Conservation (phyloP, 352 stramenopile species). For the Chrysophaeum taylorii region DNA sequence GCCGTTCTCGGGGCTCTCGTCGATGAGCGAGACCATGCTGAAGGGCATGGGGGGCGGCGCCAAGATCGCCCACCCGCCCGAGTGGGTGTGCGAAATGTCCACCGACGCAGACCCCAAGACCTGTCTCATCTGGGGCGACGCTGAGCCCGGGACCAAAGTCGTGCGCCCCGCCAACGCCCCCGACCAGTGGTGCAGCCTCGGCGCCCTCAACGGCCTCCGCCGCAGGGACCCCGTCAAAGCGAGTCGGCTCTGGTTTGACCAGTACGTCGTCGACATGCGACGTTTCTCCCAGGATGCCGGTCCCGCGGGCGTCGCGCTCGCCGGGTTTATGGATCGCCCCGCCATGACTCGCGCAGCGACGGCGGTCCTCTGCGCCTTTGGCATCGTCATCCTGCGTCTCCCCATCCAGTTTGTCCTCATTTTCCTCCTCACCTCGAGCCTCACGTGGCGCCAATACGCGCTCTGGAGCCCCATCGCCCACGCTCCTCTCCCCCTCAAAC, state of each 20-base stretch:
- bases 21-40: background rate
- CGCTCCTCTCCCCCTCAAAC: slow-evolving; percentile 10
- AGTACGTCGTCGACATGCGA: background rate
- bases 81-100: background rate
- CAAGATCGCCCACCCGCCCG: background rate
- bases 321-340: too few relatives aligned
- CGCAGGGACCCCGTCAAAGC: background rate
- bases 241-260: slow-evolving; percentile 2
- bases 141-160: background rate
- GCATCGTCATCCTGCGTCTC: background rate
- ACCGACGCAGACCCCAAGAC: background rate
- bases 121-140: slow-evolving; percentile 14
- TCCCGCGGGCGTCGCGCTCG: background rate
- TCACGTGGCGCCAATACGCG: background rate
- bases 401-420: background rate
- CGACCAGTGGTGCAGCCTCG: slow-evolving; percentile 1
- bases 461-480: slow-evolving; percentile 6
- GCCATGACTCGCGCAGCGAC: background rate
- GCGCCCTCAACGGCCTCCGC: slow-evolving; percentile 1
- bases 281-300: background rate
- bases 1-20: background rate
- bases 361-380: background rate
- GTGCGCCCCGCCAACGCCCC: background rate
- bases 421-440: background rate
- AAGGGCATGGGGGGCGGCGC: background rate